These are phyloP conservation scores for Paracorniculantispora psalliotae DNA, from an alignment of 2,329 filamentous ascomycete species.

Conservation along the genomic window DNA sequence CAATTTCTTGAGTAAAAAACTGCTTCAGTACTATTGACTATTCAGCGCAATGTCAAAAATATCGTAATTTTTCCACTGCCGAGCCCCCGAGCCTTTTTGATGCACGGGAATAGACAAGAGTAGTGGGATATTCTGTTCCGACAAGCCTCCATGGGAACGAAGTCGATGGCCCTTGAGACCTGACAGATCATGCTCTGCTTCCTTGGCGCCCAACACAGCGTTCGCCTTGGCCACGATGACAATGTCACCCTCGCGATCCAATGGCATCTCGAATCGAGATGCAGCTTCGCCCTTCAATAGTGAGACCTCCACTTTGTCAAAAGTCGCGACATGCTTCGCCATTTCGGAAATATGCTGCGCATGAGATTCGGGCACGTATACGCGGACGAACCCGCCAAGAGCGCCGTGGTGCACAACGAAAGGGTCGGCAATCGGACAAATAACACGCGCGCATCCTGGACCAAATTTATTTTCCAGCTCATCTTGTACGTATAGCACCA, in stretches of 20 bases:
- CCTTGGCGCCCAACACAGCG: constrained; percentile 32
- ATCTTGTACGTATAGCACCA: constrained; percentile 36
- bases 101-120: constrained; percentile 27
- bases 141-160: constrained; percentile 36
- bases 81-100: constrained; percentile 4
- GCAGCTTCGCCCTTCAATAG: constrained; percentile 29
- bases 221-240: constrained; percentile 32
- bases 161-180: constrained; percentile 29
- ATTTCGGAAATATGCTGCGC: constrained; percentile 20
- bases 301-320: constrained; percentile 30
- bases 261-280: constrained; percentile 30
- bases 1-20: not conserved
- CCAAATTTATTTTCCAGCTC: constrained; percentile 29
- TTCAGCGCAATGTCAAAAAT: constrained; percentile 35
- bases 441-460: constrained; percentile 28
- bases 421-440: constrained; percentile 40
- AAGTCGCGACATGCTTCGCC: constrained; percentile 22
- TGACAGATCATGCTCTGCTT: constrained; percentile 31
- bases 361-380: constrained; percentile 26
- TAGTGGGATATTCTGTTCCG: constrained; percentile 34
- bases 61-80: constrained; percentile 34
- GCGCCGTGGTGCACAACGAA: constrained; percentile 40
- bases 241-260: constrained; percentile 36
- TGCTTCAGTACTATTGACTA: not conserved
- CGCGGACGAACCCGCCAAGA: constrained; percentile 36